phyloP scores from a whole-genome alignment of 441 rosid genomes.

The Arabidopsis hybrid region DNA sequence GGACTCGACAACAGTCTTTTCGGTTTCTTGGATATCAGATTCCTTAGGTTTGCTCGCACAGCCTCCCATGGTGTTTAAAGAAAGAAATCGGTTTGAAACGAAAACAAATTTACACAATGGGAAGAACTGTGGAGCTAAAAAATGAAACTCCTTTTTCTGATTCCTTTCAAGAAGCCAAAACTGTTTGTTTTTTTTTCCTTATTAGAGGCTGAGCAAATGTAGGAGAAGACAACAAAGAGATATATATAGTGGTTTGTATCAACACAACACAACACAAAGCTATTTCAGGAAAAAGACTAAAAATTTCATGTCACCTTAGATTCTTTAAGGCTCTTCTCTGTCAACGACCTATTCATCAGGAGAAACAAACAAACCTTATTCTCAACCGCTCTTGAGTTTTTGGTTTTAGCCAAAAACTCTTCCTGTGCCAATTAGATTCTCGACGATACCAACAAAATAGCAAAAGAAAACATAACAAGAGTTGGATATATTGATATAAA shows the following conservation, averaged over 20 bases:
- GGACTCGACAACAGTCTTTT: slow-evolving; percentile 42
- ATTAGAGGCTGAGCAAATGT: slow-evolving; percentile 31
- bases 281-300: slow-evolving; percentile 38
- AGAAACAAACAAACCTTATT: not conserved
- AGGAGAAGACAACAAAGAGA: not conserved
- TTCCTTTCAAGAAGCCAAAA: slow-evolving; percentile 26
- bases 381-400: slow-evolving; percentile 21
- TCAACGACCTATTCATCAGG: not conserved
- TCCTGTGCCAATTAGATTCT: slow-evolving; percentile 6
- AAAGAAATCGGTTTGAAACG: slow-evolving; percentile 13
- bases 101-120: slow-evolving; percentile 27
- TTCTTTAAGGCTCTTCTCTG: slow-evolving; percentile 38
- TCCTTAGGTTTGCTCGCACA: slow-evolving; percentile 60
- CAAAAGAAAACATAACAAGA: not conserved
- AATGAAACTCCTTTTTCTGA: slow-evolving; percentile 33
- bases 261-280: slow-evolving; percentile 14
- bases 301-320: slow-evolving; percentile 29
- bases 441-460: slow-evolving; percentile 4
- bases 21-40: slow-evolving; percentile 39
- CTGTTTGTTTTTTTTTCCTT: slow-evolving; percentile 6
- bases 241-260: slow-evolving; percentile 6
- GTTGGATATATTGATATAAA: slow-evolving; percentile 5
- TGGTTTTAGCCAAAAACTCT: slow-evolving; percentile 8
- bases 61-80: slow-evolving; percentile 51
- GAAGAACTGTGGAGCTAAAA: slow-evolving; percentile 37